phyloP scores from a whole-genome alignment of 2,329 filamentous ascomycete species.

The Talaromyces rugulosus region DNA sequence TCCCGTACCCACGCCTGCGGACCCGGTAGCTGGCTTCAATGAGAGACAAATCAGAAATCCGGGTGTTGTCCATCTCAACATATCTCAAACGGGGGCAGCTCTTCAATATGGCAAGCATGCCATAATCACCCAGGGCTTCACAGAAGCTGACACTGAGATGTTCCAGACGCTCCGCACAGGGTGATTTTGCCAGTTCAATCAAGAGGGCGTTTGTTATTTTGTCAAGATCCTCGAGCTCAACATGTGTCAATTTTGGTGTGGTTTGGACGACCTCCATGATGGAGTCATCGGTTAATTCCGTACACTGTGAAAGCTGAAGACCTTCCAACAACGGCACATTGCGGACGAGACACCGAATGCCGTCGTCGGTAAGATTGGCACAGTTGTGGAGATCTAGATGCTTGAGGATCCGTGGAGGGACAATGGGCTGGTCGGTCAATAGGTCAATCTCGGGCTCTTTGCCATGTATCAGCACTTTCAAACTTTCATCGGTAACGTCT shows the following conservation, averaged over 20 bases:
- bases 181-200: constrained; percentile 69
- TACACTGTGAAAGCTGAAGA: constrained; percentile 75
- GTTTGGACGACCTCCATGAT: constrained; percentile 70
- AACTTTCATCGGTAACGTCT: constrained; percentile 69
- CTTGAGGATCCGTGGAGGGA: constrained; percentile 71
- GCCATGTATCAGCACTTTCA: constrained; percentile 73
- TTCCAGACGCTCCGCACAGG: constrained; percentile 66
- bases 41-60: constrained; percentile 79
- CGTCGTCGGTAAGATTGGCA: constrained; percentile 64
- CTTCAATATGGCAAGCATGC: constrained; percentile 78
- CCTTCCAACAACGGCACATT: constrained; percentile 77
- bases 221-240: constrained; percentile 84
- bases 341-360: constrained; percentile 67
- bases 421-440: constrained; percentile 69
- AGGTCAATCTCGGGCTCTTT: constrained; percentile 73
- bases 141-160: constrained; percentile 90
- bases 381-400: constrained; percentile 85
- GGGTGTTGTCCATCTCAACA: constrained; percentile 89
- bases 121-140: constrained; percentile 75
- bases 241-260: constrained; percentile 71
- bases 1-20: constrained; percentile 57
- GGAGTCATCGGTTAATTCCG: constrained; percentile 67
- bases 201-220: constrained; percentile 72
- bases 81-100: constrained; percentile 65
- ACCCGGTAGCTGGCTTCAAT: constrained; percentile 81